Evolutionary conservation across 75 land plant species (phyloP).

Genomic region (Chamaecyparis obtusa): DNA sequence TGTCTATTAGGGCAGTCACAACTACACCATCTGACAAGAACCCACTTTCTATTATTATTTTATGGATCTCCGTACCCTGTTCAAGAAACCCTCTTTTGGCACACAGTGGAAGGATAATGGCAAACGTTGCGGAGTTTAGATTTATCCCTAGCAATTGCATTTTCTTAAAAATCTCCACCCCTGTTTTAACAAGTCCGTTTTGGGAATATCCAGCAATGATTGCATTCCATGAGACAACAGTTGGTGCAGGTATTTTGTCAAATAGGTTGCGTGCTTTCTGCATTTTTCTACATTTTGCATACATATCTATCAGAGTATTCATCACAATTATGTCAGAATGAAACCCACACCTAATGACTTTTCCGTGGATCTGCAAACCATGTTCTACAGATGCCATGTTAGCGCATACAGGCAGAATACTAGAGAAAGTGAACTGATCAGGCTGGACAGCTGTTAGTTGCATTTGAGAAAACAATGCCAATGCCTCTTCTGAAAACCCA

Average conservation of each 20-base stretch:
- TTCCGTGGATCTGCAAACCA: conserved; percentile 9
- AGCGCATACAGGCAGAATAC: conserved; percentile 1
- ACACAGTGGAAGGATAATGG: conserved; percentile 7
- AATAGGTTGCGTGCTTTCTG: background rate
- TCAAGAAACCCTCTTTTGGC: conserved; percentile 6
- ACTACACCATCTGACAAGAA: conserved; percentile 7
- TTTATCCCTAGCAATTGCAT: background rate
- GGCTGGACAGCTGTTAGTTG: background rate
- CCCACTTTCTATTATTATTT: background rate
- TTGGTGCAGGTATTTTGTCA: background rate
- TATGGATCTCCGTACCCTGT: conserved; percentile 7
- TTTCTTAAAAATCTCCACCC: background rate
- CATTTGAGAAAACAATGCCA: conserved; percentile 9
- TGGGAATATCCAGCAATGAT: conserved; percentile 4
- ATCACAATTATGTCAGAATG: conserved; percentile 14
- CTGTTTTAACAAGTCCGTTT: background rate
- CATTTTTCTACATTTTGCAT: background rate
- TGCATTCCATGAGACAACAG: conserved; percentile 6
- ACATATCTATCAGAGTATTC: conserved; percentile 23
- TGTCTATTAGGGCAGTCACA: conserved; percentile 15
- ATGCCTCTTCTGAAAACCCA: background rate
- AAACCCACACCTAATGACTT: conserved; percentile 1
- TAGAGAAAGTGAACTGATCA: conserved; percentile 7
- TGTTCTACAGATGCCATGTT: background rate
- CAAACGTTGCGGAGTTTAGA: background rate